Evolutionary conservation across 345 rosid genomes (phyloP).

Genomic region (Stellera chamaejasme): DNA sequence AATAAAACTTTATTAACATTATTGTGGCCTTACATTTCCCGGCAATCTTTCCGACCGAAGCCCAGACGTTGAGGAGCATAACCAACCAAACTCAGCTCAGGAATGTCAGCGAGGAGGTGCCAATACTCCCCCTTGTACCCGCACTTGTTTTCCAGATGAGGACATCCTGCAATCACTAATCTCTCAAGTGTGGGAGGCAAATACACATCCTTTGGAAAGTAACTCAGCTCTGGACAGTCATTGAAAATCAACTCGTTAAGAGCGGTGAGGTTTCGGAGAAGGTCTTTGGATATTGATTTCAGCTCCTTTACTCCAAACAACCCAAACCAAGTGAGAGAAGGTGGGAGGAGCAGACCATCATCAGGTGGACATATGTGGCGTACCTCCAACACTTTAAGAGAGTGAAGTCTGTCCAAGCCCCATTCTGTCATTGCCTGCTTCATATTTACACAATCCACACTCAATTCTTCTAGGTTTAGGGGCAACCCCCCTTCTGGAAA

Average conservation of each 20-base stretch:
- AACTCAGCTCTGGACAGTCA: neutral
- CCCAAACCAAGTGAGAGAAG: neutral
- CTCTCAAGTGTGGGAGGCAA: too few relatives aligned
- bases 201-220: neutral
- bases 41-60: too few relatives aligned
- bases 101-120: too few relatives aligned
- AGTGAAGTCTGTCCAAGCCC: neutral
- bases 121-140: too few relatives aligned
- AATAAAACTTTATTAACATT: too few relatives aligned
- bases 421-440: too few relatives aligned
- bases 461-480: neutral
- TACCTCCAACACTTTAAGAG: neutral
- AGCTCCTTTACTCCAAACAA: neutral
- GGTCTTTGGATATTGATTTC: slow-evolving; percentile 3
- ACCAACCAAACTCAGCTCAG: too few relatives aligned
- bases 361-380: neutral
- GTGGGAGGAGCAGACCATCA: neutral
- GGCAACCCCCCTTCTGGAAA: neutral
- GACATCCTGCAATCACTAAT: too few relatives aligned
- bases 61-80: too few relatives aligned
- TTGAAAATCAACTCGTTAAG: neutral
- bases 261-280: slow-evolving; percentile 6
- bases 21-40: too few relatives aligned
- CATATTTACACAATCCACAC: too few relatives aligned
- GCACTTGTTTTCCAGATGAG: too few relatives aligned